Percentiles rank a stretch among this genome's conserved stretches.
These are phyloP conservation scores for Rhododendron simsii DNA, from an alignment of 148 eudicot genomes.

Conservation along the genomic window DNA sequence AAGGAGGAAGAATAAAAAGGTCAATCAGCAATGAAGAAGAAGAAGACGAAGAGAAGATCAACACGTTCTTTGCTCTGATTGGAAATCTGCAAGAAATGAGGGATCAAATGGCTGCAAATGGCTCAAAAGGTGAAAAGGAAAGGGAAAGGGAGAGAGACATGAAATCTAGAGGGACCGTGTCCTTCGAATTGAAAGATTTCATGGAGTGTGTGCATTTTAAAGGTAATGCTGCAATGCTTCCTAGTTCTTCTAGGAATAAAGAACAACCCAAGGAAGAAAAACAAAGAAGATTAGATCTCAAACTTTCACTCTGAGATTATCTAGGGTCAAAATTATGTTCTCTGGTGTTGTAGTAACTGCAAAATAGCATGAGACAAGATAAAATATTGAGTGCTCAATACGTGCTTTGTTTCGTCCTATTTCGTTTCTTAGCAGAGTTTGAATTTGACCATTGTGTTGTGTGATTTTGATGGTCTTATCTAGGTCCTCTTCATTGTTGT, in stretches of 20 bases:
- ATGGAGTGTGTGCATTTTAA: neutral
- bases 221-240: neutral
- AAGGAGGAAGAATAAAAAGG: neutral
- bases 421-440: no score
- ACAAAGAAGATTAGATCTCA: conserved; percentile 2
- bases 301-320: neutral
- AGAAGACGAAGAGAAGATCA: conserved; percentile 36
- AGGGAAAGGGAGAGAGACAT: neutral
- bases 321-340: neutral
- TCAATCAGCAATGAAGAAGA: conserved; percentile 5
- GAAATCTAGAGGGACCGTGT: conserved; percentile 17
- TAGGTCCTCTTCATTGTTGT: no score
- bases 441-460: neutral
- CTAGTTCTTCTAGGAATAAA: neutral
- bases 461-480: neutral
- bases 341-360: neutral
- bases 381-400: neutral
- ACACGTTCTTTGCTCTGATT: conserved; percentile 32
- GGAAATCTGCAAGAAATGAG: conserved; percentile 21
- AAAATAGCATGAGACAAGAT: neutral
- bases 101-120: neutral
- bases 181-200: conserved; percentile 35
- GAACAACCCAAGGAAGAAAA: neutral
- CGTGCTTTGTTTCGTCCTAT: neutral
- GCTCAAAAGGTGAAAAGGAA: neutral